A percentile compares a stretch with the other conserved stretches of the same genome.
phyloP scores from a whole-genome alignment of 2,329 filamentous ascomycete species.

The Peltaster fructicola region DNA sequence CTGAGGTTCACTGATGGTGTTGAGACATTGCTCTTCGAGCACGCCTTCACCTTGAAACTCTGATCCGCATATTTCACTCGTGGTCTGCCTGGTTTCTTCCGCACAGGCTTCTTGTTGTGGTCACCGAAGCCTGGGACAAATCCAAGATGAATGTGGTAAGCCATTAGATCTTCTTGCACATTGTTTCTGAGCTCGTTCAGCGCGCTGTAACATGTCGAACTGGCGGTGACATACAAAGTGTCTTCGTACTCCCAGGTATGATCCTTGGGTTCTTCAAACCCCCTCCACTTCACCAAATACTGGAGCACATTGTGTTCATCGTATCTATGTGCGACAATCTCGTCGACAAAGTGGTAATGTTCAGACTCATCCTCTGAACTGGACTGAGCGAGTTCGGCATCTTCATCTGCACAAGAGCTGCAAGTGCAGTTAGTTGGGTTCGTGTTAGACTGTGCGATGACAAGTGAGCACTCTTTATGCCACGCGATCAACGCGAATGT shows the following conservation, averaged over 20 bases:
- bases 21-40: too few species aligned
- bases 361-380: slow-evolving; percentile 34
- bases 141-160: too few species aligned
- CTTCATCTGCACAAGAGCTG: slow-evolving; percentile 16
- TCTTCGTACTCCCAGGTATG: slow-evolving; percentile 65
- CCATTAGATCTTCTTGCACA: too few species aligned
- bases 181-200: too few species aligned
- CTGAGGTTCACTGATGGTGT: too few species aligned
- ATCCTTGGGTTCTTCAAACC: slow-evolving; percentile 52
- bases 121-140: too few species aligned
- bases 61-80: too few species aligned
- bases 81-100: too few species aligned
- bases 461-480: slow-evolving; percentile 6
- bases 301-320: slow-evolving; percentile 36
- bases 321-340: slow-evolving; percentile 49
- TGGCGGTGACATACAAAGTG: slow-evolving; percentile 47
- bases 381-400: slow-evolving; percentile 21
- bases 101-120: slow-evolving; percentile 1
- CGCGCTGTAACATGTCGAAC: too few species aligned
- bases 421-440: slow-evolving; percentile 11
- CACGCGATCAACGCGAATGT: slow-evolving; percentile 2
- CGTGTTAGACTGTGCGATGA: slow-evolving; percentile 9
- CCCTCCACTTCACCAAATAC: slow-evolving; percentile 68
- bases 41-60: too few species aligned
- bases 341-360: slow-evolving; percentile 53